Conservation (phyloP, 2,329 filamentous ascomycete genomes). For the Triangularia verruculosa region DNA sequence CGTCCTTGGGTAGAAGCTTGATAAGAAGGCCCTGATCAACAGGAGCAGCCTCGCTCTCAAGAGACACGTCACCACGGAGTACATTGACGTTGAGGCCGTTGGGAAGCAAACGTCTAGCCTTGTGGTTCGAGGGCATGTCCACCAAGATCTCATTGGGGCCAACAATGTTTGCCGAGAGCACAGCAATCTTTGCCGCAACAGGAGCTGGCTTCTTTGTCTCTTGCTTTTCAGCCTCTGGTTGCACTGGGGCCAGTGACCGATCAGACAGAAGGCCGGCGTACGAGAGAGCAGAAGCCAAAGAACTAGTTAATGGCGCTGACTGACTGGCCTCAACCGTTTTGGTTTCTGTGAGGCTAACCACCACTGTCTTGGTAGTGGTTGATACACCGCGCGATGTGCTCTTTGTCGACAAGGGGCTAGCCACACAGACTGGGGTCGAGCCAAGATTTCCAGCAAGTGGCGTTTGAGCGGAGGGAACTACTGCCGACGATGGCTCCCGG, state of each 20-base stretch:
- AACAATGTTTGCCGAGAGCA: conserved; percentile 47
- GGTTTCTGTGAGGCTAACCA: conserved; percentile 39
- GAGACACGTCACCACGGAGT: conserved; percentile 44
- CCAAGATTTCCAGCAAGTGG: conserved; percentile 5
- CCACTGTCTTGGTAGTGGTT: conserved; percentile 34
- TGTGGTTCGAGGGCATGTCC: conserved; percentile 44
- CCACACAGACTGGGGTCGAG: conserved; percentile 3
- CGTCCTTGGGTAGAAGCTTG: conserved; percentile 51
- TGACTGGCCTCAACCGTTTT: conserved; percentile 34
- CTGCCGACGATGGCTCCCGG: neutral
- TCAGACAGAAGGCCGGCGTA: conserved; percentile 43
- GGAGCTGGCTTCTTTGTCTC: conserved; percentile 35
- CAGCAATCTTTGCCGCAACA: conserved; percentile 29
- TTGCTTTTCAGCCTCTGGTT: conserved; percentile 27
- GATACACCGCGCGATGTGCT: conserved; percentile 17
- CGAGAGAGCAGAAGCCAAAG: conserved; percentile 32
- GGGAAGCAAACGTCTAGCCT: conserved; percentile 49
- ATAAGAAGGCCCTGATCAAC: conserved; percentile 52
- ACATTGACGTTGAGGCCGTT: conserved; percentile 57
- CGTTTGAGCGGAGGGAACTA: neutral
- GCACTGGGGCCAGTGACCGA: conserved; percentile 27
- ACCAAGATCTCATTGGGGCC: conserved; percentile 53
- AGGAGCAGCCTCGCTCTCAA: conserved; percentile 48
- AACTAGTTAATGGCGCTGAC: conserved; percentile 28
- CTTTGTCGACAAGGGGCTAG: conserved; percentile 5